Evolutionary conservation across 75 land plant genomes (phyloP).

Genomic region (Azolla pinnata): DNA sequence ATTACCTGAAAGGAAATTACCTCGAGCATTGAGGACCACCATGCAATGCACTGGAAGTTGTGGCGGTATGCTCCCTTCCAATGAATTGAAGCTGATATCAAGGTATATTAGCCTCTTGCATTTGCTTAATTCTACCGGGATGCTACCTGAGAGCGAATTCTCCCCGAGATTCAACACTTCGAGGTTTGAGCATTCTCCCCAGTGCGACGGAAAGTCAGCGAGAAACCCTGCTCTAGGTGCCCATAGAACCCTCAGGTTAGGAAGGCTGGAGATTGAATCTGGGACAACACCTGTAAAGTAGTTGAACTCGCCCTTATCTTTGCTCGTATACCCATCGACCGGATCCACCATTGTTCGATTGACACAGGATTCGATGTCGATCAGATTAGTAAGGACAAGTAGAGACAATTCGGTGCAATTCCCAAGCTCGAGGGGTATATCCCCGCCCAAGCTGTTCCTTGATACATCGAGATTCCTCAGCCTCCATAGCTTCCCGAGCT

Average conservation of each 20-base stretch:
- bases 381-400: slow-evolving; percentile 42
- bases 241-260: slow-evolving; percentile 54
- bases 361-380: slow-evolving; percentile 13
- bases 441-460: slow-evolving; percentile 46
- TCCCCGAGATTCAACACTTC: slow-evolving; percentile 50
- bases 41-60: slow-evolving; percentile 55
- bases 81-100: slow-evolving; percentile 46
- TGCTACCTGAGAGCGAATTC: slow-evolving; percentile 40
- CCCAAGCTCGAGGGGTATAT: slow-evolving; percentile 47
- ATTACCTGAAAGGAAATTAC: slow-evolving; percentile 42
- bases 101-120: slow-evolving; percentile 45
- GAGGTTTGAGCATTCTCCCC: slow-evolving; percentile 52
- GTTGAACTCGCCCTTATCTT: slow-evolving; percentile 45
- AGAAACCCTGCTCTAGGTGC: slow-evolving; percentile 52
- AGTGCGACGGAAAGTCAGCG: slow-evolving; percentile 47
- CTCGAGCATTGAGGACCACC: slow-evolving; percentile 50
- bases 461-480: slow-evolving; percentile 48
- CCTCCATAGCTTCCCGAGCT: slow-evolving; percentile 37
- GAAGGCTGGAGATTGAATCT: slow-evolving; percentile 29
- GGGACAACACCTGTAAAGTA: slow-evolving; percentile 55
- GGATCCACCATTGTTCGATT: neutral
- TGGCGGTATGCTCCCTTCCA: slow-evolving; percentile 38
- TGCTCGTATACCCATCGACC: neutral
- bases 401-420: slow-evolving; percentile 35
- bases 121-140: slow-evolving; percentile 24